Conservation (phyloP, 225 moss, liverwort and hornwort genomes). For the Physcomitrellopsis africana region DNA sequence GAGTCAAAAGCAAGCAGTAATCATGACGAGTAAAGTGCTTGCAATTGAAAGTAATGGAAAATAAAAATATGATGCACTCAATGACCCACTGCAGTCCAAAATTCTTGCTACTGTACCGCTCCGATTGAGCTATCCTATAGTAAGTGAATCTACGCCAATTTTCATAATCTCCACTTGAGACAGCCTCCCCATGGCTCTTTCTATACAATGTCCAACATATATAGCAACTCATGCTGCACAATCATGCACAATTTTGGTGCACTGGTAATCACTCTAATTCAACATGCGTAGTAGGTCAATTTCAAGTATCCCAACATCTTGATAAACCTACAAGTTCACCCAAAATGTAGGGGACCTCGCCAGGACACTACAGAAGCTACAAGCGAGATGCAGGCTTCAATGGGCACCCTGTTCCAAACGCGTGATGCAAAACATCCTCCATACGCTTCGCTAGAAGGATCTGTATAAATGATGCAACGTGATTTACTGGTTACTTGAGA, state of each 20-base stretch:
- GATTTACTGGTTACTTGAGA: neutral
- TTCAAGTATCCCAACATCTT: constrained; percentile 15
- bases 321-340: neutral
- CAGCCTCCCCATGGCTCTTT: constrained; percentile 17
- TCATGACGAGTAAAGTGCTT: too few relatives aligned
- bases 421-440: constrained; percentile 54
- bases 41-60: too few relatives aligned
- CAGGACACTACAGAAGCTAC: constrained; percentile 24
- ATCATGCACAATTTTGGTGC: constrained; percentile 12
- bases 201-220: neutral
- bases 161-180: constrained; percentile 2
- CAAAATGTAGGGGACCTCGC: constrained; percentile 12
- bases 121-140: too few relatives aligned
- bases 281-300: neutral
- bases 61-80: too few relatives aligned
- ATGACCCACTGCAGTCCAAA: too few relatives aligned
- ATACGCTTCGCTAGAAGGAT: constrained; percentile 50
- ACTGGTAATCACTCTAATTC: neutral
- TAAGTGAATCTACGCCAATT: neutral
- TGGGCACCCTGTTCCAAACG: constrained; percentile 45
- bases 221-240: constrained; percentile 16
- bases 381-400: constrained; percentile 44
- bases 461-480: constrained; percentile 23
- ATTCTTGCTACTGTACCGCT: too few relatives aligned
- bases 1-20: too few relatives aligned